These are phyloP conservation scores for Hericium alpestre DNA, from an alignment of 768 basidiomycete genomes.

Conservation along the genomic window DNA sequence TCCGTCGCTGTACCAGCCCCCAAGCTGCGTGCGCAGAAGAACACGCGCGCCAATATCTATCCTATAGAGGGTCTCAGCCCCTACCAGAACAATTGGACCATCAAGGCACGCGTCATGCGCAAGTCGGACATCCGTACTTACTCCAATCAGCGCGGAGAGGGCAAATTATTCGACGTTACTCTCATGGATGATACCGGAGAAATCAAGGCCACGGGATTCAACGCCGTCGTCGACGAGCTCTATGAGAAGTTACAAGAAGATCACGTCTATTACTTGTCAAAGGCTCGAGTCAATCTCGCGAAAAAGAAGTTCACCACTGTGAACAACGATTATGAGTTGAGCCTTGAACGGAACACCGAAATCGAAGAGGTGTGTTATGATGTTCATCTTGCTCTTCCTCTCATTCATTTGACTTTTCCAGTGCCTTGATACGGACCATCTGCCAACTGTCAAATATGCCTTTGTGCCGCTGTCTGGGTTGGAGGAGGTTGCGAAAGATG, in stretches of 20 bases:
- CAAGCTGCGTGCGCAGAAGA: slow-evolving; percentile 4
- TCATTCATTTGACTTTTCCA: slow-evolving; percentile 21
- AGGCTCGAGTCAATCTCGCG: slow-evolving; percentile 85
- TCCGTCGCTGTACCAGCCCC: slow-evolving; percentile 3
- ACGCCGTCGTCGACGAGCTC: slow-evolving; percentile 69
- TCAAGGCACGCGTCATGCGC: slow-evolving; percentile 85
- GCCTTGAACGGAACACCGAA: slow-evolving; percentile 73
- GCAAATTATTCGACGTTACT: slow-evolving; percentile 87
- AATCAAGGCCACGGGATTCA: slow-evolving; percentile 89
- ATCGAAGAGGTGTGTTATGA: slow-evolving; percentile 60
- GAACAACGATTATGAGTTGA: slow-evolving; percentile 87
- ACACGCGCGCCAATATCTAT: slow-evolving; percentile 33
- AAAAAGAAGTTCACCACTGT: slow-evolving; percentile 94
- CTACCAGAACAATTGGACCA: slow-evolving; percentile 98
- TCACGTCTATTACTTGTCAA: slow-evolving; percentile 86
- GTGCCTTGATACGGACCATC: slow-evolving; percentile 69
- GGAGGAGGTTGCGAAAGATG: slow-evolving; percentile 60
- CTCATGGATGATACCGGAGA: slow-evolving; percentile 92
- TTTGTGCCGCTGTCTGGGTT: slow-evolving; percentile 62
- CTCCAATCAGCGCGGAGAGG: slow-evolving; percentile 84
- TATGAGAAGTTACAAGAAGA: slow-evolving; percentile 83
- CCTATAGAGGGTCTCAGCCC: slow-evolving; percentile 94
- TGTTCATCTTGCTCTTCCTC: neutral
- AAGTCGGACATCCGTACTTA: slow-evolving; percentile 87
- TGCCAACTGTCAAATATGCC: slow-evolving; percentile 78